Conservation (phyloP, 805 yeast species). For the Ogataea nonfermentans region DNA sequence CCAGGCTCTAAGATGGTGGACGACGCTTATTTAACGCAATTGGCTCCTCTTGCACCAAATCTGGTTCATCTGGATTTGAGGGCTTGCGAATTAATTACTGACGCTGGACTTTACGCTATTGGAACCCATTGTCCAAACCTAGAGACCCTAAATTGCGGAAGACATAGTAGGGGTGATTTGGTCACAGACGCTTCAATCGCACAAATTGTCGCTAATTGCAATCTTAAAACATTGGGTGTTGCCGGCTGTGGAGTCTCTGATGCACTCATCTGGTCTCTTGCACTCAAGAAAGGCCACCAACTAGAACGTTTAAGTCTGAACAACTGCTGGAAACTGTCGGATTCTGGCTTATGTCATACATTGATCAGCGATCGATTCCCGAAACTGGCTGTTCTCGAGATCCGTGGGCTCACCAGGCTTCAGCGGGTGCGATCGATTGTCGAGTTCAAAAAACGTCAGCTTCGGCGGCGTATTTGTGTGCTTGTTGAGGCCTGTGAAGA, state of each 20-base stretch:
- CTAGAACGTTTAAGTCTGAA: constrained; percentile 72
- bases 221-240: constrained; percentile 69
- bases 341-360: constrained; percentile 32
- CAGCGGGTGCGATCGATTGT: constrained; percentile 63
- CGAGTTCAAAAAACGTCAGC: constrained; percentile 58
- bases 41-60: constrained; percentile 55
- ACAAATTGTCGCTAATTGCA: constrained; percentile 54
- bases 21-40: constrained; percentile 53
- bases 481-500: constrained; percentile 78
- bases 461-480: constrained; percentile 44
- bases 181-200: constrained; percentile 71
- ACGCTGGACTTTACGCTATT: constrained; percentile 68
- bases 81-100: constrained; percentile 79
- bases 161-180: constrained; percentile 64
- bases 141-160: constrained; percentile 69
- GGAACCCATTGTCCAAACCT: constrained; percentile 59
- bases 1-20: constrained; percentile 70
- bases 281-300: constrained; percentile 42
- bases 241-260: constrained; percentile 88
- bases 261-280: constrained; percentile 76
- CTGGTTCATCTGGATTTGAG: constrained; percentile 70
- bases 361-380: constrained; percentile 49
- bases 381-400: constrained; percentile 69
- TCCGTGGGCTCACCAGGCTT: constrained; percentile 58
- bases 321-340: constrained; percentile 50